These are phyloP conservation scores for Aspergillus sclerotioniger DNA, from an alignment of 495 filamentous ascomycete species.

Conservation along the genomic window DNA sequence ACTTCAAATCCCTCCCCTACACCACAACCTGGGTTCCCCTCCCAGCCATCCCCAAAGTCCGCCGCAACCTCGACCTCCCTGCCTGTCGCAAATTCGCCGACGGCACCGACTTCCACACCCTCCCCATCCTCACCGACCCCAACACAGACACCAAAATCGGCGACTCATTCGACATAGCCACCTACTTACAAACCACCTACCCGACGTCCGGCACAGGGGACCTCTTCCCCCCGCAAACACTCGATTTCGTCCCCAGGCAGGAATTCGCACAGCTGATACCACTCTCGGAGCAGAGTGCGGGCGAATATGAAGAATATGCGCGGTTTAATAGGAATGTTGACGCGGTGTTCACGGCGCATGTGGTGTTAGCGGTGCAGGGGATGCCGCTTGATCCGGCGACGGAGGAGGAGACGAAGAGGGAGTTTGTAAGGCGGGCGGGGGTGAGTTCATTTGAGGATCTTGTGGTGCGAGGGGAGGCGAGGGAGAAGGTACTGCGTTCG, in stretches of 20 bases:
- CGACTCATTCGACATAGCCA: conserved; percentile 62
- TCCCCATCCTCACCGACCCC: conserved; percentile 55
- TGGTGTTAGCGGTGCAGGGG: conserved; percentile 26
- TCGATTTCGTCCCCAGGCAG: conserved; percentile 22
- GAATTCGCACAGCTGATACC: conserved; percentile 22
- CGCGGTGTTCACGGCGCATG: conserved; percentile 44
- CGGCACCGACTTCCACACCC: conserved; percentile 57
- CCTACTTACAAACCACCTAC: conserved; percentile 53
- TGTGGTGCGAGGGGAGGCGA: conserved; percentile 35
- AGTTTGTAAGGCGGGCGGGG: conserved; percentile 46
- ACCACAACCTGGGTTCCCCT: conserved; percentile 52
- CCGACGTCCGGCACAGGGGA: conserved; percentile 34
- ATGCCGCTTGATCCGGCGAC: conserved; percentile 47
- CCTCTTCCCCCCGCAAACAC: conserved; percentile 40
- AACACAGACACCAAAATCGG: conserved; percentile 43
- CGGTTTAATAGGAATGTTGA: conserved; percentile 52
- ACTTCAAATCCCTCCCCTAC: conserved; percentile 56
- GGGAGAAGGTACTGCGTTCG: conserved; percentile 33
- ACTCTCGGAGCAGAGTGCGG: conserved; percentile 24
- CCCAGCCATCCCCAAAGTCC: conserved; percentile 46
- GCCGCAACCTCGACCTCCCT: conserved; percentile 40
- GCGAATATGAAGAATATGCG: conserved; percentile 25
- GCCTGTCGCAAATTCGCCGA: conserved; percentile 54
- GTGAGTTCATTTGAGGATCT: conserved; percentile 48
- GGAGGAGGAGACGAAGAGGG: conserved; percentile 39